A percentile compares a stretch with the other conserved stretches of the same genome.
phyloP scores from a whole-genome alignment of 768 basidiomycete genomes.

The Paxillus involutus region DNA sequence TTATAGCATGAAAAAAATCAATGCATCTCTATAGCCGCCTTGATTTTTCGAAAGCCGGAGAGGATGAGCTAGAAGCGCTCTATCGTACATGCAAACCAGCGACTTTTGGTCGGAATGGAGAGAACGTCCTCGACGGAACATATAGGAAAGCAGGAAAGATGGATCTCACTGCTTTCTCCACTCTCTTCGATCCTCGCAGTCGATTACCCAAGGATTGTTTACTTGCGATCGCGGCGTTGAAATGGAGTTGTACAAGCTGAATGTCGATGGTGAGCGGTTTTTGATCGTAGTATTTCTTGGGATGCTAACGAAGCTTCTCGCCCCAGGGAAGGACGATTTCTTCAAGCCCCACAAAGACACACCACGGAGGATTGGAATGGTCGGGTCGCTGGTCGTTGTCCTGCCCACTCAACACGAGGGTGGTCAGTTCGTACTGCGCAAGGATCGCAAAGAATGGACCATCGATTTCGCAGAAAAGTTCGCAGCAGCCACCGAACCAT shows the following conservation, averaged over 20 bases:
- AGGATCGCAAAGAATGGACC: slow-evolving; percentile 30
- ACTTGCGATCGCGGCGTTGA: slow-evolving; percentile 26
- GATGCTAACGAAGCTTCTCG: slow-evolving; percentile 35
- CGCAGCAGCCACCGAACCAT: background rate
- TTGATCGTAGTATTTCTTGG: too few relatives aligned
- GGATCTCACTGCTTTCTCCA: slow-evolving; percentile 35
- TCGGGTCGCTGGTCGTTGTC: slow-evolving; percentile 53
- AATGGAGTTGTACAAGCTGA: slow-evolving; percentile 44
- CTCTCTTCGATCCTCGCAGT: slow-evolving; percentile 30
- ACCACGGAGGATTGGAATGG: slow-evolving; percentile 42
- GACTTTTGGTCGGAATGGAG: slow-evolving; percentile 36
- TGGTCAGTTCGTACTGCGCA: slow-evolving; percentile 35
- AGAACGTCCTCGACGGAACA: slow-evolving; percentile 42
- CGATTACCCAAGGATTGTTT: slow-evolving; percentile 19
- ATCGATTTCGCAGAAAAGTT: slow-evolving; percentile 35
- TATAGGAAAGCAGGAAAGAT: slow-evolving; percentile 51
- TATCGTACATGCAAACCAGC: slow-evolving; percentile 38
- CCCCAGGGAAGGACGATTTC: background rate
- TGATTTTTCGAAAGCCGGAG: background rate
- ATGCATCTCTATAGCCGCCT: background rate
- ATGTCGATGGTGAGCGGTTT: slow-evolving; percentile 37
- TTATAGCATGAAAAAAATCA: background rate
- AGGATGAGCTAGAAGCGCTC: slow-evolving; percentile 21
- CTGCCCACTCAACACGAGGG: slow-evolving; percentile 48
- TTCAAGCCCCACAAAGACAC: slow-evolving; percentile 43